A percentile compares a stretch with the other conserved stretches of the same genome.
phyloP scores from a whole-genome alignment of 768 basidiomycete genomes.

The Rhizopogon sp. region DNA sequence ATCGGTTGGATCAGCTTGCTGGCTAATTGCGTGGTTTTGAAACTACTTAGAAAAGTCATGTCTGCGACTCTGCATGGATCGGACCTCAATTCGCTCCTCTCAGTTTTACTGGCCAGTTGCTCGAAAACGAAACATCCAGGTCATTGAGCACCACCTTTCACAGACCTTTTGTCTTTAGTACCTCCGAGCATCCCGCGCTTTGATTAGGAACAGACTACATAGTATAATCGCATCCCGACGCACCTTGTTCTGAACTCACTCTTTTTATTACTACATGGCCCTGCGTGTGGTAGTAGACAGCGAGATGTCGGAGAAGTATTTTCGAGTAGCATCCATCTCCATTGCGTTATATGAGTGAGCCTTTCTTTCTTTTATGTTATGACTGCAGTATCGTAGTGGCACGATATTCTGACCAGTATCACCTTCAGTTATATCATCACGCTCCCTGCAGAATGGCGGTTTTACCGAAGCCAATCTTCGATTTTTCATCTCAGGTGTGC shows the following conservation, averaged over 20 bases:
- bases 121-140: neutral
- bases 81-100: neutral
- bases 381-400: neutral
- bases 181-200: neutral
- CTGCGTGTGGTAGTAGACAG: neutral
- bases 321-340: constrained; percentile 30
- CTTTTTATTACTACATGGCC: neutral
- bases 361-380: neutral
- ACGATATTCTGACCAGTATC: neutral
- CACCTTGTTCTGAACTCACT: too few relatives aligned
- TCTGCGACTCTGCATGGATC: neutral
- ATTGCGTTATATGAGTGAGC: constrained; percentile 35
- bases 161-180: neutral
- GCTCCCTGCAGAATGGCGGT: constrained; percentile 26
- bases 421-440: constrained; percentile 25
- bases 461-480: constrained; percentile 23
- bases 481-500: constrained; percentile 22
- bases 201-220: too few relatives aligned
- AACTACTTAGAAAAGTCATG: too few relatives aligned
- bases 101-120: neutral
- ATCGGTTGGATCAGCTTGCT: too few relatives aligned
- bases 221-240: too few relatives aligned
- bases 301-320: constrained; percentile 20
- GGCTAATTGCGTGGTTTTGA: too few relatives aligned
- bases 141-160: neutral